These are phyloP conservation scores for Calonectria honghensis DNA, from an alignment of 2,329 filamentous ascomycete genomes.

Conservation along the genomic window DNA sequence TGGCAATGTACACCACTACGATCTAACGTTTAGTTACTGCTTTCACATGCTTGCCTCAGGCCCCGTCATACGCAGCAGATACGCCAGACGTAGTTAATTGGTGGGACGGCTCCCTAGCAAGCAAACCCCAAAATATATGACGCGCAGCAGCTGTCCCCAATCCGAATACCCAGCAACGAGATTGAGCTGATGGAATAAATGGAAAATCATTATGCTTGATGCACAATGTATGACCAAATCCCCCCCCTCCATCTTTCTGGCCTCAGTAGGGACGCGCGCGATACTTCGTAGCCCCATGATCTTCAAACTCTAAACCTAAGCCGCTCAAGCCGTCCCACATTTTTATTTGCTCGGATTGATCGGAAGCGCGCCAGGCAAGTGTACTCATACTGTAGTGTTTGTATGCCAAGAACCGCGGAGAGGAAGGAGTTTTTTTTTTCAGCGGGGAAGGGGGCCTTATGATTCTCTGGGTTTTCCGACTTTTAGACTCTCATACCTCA, in stretches of 20 bases:
- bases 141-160: not conserved
- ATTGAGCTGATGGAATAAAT: not conserved
- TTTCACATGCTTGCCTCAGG: slow-evolving; percentile 24
- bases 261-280: not conserved
- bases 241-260: not conserved
- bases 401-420: not conserved
- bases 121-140: not conserved
- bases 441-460: not conserved
- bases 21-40: not conserved
- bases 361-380: not conserved
- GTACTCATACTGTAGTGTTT: not conserved
- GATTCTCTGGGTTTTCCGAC: not conserved
- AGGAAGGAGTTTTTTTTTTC: not conserved
- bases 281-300: not conserved
- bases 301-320: not conserved
- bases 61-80: not conserved
- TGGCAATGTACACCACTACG: not conserved
- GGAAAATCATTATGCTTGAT: not conserved
- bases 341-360: not conserved
- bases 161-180: not conserved
- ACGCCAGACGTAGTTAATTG: not conserved
- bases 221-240: not conserved
- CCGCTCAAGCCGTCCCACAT: not conserved
- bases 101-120: not conserved
- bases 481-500: not conserved